A percentile compares a stretch with the other conserved stretches of the same genome.
phyloP scores from a whole-genome alignment of 148 eudicot species.

The Rhododendron ferrugineum region DNA sequence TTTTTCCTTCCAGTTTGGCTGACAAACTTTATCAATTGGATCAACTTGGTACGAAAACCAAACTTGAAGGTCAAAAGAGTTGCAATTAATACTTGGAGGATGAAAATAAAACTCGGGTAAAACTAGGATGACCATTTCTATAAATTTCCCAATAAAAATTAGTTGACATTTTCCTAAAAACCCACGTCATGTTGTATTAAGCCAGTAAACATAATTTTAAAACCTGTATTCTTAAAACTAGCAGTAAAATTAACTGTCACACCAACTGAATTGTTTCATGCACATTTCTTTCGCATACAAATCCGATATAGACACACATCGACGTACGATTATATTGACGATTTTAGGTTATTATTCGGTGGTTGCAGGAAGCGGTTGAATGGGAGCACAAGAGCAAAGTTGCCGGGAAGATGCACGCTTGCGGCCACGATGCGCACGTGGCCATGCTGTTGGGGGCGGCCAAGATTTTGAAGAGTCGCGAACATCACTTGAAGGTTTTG shows the following conservation, averaged over 20 bases:
- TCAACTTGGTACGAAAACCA: too few species aligned
- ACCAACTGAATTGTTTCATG: not conserved
- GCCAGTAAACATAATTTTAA: not conserved
- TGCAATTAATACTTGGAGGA: too few species aligned
- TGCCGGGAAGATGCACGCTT: conserved; percentile 77
- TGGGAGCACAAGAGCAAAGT: conserved; percentile 76
- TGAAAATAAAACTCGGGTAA: too few species aligned
- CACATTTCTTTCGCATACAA: too few species aligned
- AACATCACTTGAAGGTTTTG: conserved; percentile 48
- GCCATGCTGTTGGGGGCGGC: conserved; percentile 87
- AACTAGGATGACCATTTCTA: too few species aligned
- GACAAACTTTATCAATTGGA: too few species aligned
- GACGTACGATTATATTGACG: not conserved
- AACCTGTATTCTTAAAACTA: not conserved
- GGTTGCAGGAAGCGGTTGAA: conserved; percentile 60
- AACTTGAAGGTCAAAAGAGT: too few species aligned
- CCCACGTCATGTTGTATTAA: not conserved
- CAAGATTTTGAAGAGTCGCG: conserved; percentile 48
- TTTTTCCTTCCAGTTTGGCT: too few species aligned
- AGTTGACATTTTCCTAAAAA: not conserved
- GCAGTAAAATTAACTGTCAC: not conserved
- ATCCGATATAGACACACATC: not conserved
- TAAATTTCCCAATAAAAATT: too few species aligned
- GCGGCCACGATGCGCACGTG: conserved; percentile 85
- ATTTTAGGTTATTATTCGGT: not conserved